Evolutionary conservation across 2,329 filamentous ascomycete genomes (phyloP), one percentile per base, ranked within the genome.

Genomic region (Diaporthe humulicola): DNA sequence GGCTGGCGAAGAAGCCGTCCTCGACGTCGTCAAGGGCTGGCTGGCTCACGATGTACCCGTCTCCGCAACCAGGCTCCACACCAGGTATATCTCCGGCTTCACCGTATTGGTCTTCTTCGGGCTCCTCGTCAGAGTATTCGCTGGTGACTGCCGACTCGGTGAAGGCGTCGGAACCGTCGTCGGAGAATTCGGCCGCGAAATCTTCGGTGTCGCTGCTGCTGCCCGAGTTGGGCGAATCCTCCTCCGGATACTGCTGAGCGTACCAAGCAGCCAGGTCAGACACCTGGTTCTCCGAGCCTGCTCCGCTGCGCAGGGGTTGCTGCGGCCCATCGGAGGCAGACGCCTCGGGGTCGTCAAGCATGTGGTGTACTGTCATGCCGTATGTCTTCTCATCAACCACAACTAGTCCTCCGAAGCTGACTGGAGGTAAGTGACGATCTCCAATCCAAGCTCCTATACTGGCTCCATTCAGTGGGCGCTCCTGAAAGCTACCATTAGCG

Each of bases 331-430:
- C 64, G 12, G 40, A 5, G 36, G 50, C 61, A 66, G 58, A 30
- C 19, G 48, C 25, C 25, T 90, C 89, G 1, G 90, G 90, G 74
- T 92, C 90, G 86, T 98, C 96, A 3, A 98, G 90, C 92, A 98
- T 96, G 83, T 98, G 96, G 80, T 98, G 96, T 0, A 98, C 96
- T 30, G 95, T 98, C 94, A 98, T 97, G 17, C 96, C 96, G 80
- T 95, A 97, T 0, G 94, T 91, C 82, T 93, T 92, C 73, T 94
- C 92, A 80, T 98, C 95, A 2, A 98, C 91, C 42, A 97, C 86
- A 54, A 98, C 91, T 5, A 98, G 89, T 12, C 96, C 96, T 17
- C 96, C 96, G 78, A 98, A 95, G 42, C 95, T 97, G 4, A 98
- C 96, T 2, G 96, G 95, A 8, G 96, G 95, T 3, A 98, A 87